phyloP scores from a whole-genome alignment of 1,139 yeast genomes.

The Saccharomyces pastorianus region DNA sequence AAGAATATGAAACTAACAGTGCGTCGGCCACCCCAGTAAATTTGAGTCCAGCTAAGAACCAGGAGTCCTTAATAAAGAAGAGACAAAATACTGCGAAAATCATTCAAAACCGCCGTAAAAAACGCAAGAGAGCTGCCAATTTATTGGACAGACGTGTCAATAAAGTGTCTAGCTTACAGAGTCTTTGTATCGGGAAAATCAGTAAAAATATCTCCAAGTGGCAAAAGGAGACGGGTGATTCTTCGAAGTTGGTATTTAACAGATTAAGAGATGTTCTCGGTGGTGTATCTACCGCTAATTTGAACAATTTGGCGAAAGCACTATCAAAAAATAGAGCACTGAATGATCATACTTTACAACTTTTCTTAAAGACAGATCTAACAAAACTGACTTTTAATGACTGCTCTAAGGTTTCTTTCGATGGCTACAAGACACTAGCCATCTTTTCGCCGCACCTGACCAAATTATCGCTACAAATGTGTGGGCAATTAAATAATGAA shows the following conservation, averaged over 20 bases:
- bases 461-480: constrained; percentile 68
- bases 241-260: constrained; percentile 11
- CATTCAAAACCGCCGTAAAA: constrained; percentile 53
- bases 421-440: constrained; percentile 61
- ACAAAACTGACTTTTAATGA: constrained; percentile 74
- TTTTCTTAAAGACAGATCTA: constrained; percentile 59
- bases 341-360: constrained; percentile 57
- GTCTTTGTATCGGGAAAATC: constrained; percentile 63
- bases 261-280: constrained; percentile 29
- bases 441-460: constrained; percentile 71
- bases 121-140: constrained; percentile 78
- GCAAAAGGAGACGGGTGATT: constrained; percentile 40
- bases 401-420: constrained; percentile 69
- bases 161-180: constrained; percentile 66
- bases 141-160: constrained; percentile 62
- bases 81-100: constrained; percentile 38
- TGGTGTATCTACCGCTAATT: constrained; percentile 33
- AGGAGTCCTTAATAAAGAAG: constrained; percentile 4
- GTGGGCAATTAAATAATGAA: constrained; percentile 84
- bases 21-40: constrained; percentile 5
- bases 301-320: constrained; percentile 71
- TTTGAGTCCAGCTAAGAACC: constrained; percentile 1
- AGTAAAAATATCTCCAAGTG: constrained; percentile 49
- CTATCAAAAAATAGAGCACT: constrained; percentile 74
- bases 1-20: constrained; percentile 16